A percentile compares a stretch with the other conserved stretches of the same genome.
phyloP scores from a whole-genome alignment of 306 rosid genomes.

The Gastrolobium villosum region DNA sequence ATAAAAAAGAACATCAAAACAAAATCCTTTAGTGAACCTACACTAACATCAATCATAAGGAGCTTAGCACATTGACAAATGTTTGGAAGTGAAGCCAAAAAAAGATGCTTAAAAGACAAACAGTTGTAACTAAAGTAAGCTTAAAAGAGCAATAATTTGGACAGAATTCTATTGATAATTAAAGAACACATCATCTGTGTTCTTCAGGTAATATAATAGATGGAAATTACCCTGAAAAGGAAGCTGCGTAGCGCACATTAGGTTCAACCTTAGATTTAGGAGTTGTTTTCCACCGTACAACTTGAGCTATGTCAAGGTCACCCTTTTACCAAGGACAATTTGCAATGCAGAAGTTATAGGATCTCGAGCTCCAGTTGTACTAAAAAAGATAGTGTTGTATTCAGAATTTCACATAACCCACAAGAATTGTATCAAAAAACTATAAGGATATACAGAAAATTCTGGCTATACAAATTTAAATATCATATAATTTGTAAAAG shows the following conservation, averaged over 20 bases:
- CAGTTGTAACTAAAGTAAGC: not conserved
- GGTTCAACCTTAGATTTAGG: slow-evolving; percentile 82
- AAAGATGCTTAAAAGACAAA: slow-evolving; percentile 28
- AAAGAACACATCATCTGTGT: slow-evolving; percentile 20
- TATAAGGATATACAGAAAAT: slow-evolving; percentile 29
- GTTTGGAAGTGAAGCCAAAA: slow-evolving; percentile 26
- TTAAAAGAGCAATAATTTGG: not conserved
- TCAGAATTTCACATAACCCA: slow-evolving; percentile 43
- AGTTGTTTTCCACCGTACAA: slow-evolving; percentile 90
- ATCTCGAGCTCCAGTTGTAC: slow-evolving; percentile 96
- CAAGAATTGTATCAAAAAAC: slow-evolving; percentile 37
- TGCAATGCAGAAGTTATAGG: slow-evolving; percentile 89
- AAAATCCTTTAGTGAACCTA: slow-evolving; percentile 14
- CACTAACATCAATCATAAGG: slow-evolving; percentile 10
- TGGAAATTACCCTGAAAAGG: slow-evolving; percentile 90
- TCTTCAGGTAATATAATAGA: slow-evolving; percentile 24
- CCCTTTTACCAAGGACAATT: slow-evolving; percentile 86
- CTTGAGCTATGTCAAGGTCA: slow-evolving; percentile 93
- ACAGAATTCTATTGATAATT: not conserved
- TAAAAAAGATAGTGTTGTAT: slow-evolving; percentile 54
- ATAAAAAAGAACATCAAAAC: not conserved
- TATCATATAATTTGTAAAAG: slow-evolving; percentile 21
- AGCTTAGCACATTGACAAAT: slow-evolving; percentile 27
- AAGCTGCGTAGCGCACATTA: slow-evolving; percentile 87
- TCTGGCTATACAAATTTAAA: slow-evolving; percentile 20